Evolutionary conservation across 2,329 filamentous ascomycete genomes (phyloP), one percentile per base, ranked within the genome.

Genomic region (Coniochaeta pulveracea): DNA sequence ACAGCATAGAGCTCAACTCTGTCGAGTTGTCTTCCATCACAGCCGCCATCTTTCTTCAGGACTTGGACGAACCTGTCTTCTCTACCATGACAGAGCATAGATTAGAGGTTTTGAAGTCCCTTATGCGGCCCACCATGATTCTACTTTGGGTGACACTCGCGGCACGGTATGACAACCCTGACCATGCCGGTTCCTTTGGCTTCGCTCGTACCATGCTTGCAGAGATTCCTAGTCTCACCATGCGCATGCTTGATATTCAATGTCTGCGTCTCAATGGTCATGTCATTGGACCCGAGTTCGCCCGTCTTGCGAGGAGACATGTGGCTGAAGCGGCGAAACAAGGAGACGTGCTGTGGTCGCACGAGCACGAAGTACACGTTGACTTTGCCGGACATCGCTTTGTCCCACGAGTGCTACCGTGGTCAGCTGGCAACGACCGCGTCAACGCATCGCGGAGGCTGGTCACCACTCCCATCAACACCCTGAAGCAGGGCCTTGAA

Each of bases 321-420:
- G 18, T 22, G 4, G 10, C 21, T 10, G 19, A 19, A 1, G 11
- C 34, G 35, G 10, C 23, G 28, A 41, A 34, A 38, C 43, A 3
- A 6, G 18, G 39, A 25, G 17, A 43, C 42, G 37, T 35, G 1
- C 41, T 60, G 2, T 55, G 50, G 49, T 40, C 42, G 1, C 36
- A 44, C 11, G 60, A 63, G 40, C 47, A 47, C 0, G 60, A 63
- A 44, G 46, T 64, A 3, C 50, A 61, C 25, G 42, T 62, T 2
- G 46, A 58, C 23, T n/a, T n/a, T n/a, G 35, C 45, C 3, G 54
- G 53, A 1, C 40, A 28, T 4, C 50, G 52, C 0, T 38, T 58
- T 0, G 46, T 64, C 3, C 56, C 60, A 0, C 56, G 61, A 0
- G 44, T 64, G 3, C 12, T 62, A 2, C 57, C 61, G 0, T 58